phyloP scores from a whole-genome alignment of 768 basidiomycete species.

The Podaxis carcinomalis region DNA sequence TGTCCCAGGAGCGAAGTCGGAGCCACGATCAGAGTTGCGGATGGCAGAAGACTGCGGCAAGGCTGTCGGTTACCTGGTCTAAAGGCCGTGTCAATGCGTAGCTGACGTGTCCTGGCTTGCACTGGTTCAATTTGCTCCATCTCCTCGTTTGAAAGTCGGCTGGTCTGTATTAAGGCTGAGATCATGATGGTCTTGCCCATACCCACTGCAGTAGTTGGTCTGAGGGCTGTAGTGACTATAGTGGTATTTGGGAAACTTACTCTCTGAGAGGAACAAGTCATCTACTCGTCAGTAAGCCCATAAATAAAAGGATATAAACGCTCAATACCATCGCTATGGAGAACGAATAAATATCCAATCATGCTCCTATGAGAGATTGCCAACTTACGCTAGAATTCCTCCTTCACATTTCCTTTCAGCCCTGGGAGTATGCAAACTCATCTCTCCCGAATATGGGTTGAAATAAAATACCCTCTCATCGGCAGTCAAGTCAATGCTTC shows the following conservation, averaged over 20 bases:
- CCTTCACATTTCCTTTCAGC: conserved; percentile 74
- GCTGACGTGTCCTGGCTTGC: conserved; percentile 45
- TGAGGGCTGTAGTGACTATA: not conserved
- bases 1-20: conserved; percentile 90
- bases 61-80: conserved; percentile 35
- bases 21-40: conserved; percentile 85
- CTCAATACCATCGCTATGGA: conserved; percentile 35
- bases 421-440: conserved; percentile 81
- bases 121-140: conserved; percentile 22
- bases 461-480: conserved; percentile 83
- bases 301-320: conserved; percentile 1
- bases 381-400: conserved; percentile 82
- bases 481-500: conserved; percentile 72
- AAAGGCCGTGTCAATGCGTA: conserved; percentile 63
- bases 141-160: conserved; percentile 44
- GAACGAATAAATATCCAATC: conserved; percentile 4
- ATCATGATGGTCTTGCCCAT: conserved; percentile 96
- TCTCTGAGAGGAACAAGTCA: conserved; percentile 33
- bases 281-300: not conserved
- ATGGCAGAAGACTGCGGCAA: conserved; percentile 28
- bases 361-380: not conserved
- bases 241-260: conserved; percentile 28
- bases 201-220: conserved; percentile 56
- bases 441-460: conserved; percentile 88
- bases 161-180: conserved; percentile 83